phyloP scores from a whole-genome alignment of 2,329 filamentous ascomycete genomes.

The Venturia asperata region DNA sequence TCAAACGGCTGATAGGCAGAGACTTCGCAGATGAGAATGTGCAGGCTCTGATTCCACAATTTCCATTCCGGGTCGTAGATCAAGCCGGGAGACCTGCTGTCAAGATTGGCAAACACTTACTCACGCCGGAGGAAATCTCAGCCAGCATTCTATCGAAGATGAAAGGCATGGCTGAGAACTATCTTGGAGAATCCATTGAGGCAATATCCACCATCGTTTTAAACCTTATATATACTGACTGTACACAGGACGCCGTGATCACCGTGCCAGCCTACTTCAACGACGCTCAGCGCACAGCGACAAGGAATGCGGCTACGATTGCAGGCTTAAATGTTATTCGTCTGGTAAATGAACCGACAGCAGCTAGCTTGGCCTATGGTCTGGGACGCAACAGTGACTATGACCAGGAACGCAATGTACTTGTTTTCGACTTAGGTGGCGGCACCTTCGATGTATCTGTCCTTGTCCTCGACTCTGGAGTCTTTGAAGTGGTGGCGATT shows the following conservation, averaged over 20 bases:
- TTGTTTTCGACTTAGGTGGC: slow-evolving; percentile 14
- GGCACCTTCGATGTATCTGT: slow-evolving; percentile 17
- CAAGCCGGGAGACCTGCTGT: slow-evolving; percentile 14
- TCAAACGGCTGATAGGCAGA: slow-evolving; percentile 81
- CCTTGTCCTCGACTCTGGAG: slow-evolving; percentile 15
- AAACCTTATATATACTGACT: not conserved
- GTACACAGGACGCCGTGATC: slow-evolving; percentile 10
- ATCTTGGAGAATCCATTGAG: slow-evolving; percentile 14
- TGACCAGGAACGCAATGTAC: slow-evolving; percentile 9
- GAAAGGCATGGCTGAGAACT: slow-evolving; percentile 18
- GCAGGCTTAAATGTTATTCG: slow-evolving; percentile 16
- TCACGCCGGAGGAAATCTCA: slow-evolving; percentile 17
- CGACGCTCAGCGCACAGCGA: slow-evolving; percentile 13
- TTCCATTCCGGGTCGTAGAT: slow-evolving; percentile 17
- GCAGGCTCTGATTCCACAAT: slow-evolving; percentile 17
- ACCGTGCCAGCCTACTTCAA: slow-evolving; percentile 19
- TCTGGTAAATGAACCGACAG: slow-evolving; percentile 14
- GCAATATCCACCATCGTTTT: not conserved
- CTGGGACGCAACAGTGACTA: not conserved
- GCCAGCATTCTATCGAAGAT: slow-evolving; percentile 17
- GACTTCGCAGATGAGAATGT: slow-evolving; percentile 57
- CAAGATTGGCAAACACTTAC: slow-evolving; percentile 1
- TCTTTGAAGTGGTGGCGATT: slow-evolving; percentile 16
- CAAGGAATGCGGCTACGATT: slow-evolving; percentile 14
- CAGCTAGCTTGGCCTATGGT: slow-evolving; percentile 17